Percentiles rank a stretch among this genome's conserved stretches.
These are phyloP conservation scores for Glycine latifolia DNA, from an alignment of 306 rosid genomes.

Conservation along the genomic window DNA sequence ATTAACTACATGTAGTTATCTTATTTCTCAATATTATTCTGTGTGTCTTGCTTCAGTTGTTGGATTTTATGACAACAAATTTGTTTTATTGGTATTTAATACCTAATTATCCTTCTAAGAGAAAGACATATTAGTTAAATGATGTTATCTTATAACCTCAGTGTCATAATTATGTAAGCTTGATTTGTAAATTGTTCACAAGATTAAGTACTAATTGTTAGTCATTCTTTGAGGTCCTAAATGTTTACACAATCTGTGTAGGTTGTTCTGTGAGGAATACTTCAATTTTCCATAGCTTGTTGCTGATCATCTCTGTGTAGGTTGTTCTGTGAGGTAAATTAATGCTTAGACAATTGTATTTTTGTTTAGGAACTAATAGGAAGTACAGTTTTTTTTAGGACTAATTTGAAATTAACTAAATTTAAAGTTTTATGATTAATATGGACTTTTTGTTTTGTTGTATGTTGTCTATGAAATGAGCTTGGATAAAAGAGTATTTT, in stretches of 20 bases:
- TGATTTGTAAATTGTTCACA: slow-evolving; percentile 29
- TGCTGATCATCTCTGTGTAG: background rate
- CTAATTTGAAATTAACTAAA: too few relatives aligned
- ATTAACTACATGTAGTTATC: background rate
- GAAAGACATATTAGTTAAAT: slow-evolving; percentile 22
- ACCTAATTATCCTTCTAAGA: background rate
- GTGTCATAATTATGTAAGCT: background rate
- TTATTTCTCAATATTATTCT: slow-evolving; percentile 9
- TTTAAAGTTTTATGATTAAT: too few relatives aligned
- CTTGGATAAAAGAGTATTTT: too few relatives aligned
- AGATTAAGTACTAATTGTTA: slow-evolving; percentile 17
- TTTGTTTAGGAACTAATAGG: too few relatives aligned
- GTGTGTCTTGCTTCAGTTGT: slow-evolving; percentile 22
- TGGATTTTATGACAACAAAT: slow-evolving; percentile 20
- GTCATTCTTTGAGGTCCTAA: slow-evolving; percentile 6
- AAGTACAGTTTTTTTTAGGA: too few relatives aligned
- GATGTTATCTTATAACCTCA: background rate
- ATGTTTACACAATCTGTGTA: slow-evolving; percentile 10
- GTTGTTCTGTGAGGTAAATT: too few relatives aligned
- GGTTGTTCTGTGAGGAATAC: slow-evolving; percentile 27
- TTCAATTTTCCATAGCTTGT: slow-evolving; percentile 21
- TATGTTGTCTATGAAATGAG: too few relatives aligned
- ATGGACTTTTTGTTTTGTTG: too few relatives aligned
- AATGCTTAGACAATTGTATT: too few relatives aligned
- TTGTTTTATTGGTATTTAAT: slow-evolving; percentile 13